Evolutionary conservation across 2,329 filamentous ascomycete species (phyloP), one percentile per base, ranked within the genome.

Genomic region (Neoascochyta sp.): DNA sequence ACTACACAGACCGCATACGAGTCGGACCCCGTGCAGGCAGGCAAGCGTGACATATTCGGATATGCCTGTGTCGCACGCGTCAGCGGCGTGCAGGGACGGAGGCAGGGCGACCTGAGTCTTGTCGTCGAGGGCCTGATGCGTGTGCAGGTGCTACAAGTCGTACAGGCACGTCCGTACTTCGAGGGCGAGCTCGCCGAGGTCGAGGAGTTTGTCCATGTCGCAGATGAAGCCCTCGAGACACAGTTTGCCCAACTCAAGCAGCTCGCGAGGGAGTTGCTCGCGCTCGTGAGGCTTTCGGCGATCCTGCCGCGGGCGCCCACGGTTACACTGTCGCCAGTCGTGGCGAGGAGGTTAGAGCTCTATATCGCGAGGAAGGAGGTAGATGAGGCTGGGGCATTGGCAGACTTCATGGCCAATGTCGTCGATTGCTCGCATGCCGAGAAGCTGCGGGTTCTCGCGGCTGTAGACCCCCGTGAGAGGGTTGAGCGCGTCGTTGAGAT

Each of bases 361-460:
- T 92, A 87, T 62, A 95, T 98, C 43, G 75, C 80, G 17, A 80
- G 83, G 60, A 93, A 92, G 57, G 81, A 87, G 36, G 62, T 92
- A 28, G 72, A 78, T 22, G 88, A 96, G 47, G 89, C 89, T 1
- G 90, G 90, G 2, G 69, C 80, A 7, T 73, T 98, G 7, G 90
- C 92, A 5, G 92, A 98, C 60, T 96, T 96, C 60, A 95, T 98
- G 87, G 83, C 87, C 21, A 94, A 95, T 57, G 76, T 96, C 14
- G 78, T 94, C 3, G 87, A 95, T 42, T 81, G 84, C 28, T 83
- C 80, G 7, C 84, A 93, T 43, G 87, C 95, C 60, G 92, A 98
- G 57, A 95, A 94, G 63, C 73, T 98, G 31, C 79, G 85, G 33
- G 78, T 98, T 10, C 70, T 98, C 19, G 78, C 86, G n/a, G 80